Percentiles rank a stretch among this genome's conserved stretches.
phyloP scores from a whole-genome alignment of 177 flowering plant species.

The Vitis hybrid region DNA sequence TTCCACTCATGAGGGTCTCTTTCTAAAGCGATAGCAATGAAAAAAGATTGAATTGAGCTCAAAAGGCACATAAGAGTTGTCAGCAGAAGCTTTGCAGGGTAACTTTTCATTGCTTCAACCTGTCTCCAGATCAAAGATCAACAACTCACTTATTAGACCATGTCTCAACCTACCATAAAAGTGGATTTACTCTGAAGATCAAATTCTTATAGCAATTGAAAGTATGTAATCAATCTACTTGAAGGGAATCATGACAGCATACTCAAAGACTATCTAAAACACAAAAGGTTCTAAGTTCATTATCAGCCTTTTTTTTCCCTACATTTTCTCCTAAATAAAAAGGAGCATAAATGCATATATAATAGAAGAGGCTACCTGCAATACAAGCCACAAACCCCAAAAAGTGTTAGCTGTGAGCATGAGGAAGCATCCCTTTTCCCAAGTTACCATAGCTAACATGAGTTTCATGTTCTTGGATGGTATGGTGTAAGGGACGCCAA shows the following conservation, averaged over 20 bases:
- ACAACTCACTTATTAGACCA: background rate
- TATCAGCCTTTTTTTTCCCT: background rate
- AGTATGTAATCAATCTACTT: too few relatives aligned
- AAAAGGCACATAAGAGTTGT: conserved; percentile 26
- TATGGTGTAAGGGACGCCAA: conserved; percentile 7
- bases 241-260: too few relatives aligned
- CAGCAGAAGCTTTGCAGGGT: conserved; percentile 28
- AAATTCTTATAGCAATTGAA: too few relatives aligned
- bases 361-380: conserved; percentile 22
- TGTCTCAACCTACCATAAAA: background rate
- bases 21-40: conserved; percentile 28
- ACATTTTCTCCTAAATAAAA: background rate
- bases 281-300: background rate
- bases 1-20: conserved; percentile 30
- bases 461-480: background rate
- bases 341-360: background rate
- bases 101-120: conserved; percentile 23
- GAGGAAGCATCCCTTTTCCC: conserved; percentile 36
- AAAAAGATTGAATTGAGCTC: conserved; percentile 32
- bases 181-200: background rate
- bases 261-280: too few relatives aligned
- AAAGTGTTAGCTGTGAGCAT: conserved; percentile 13
- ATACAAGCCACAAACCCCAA: conserved; percentile 37
- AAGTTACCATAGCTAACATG: conserved; percentile 13
- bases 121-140: conserved; percentile 11